Evolutionary conservation across 202 grass and related monocot genomes (phyloP).

Genomic region (Sporobolus alterniflorus): DNA sequence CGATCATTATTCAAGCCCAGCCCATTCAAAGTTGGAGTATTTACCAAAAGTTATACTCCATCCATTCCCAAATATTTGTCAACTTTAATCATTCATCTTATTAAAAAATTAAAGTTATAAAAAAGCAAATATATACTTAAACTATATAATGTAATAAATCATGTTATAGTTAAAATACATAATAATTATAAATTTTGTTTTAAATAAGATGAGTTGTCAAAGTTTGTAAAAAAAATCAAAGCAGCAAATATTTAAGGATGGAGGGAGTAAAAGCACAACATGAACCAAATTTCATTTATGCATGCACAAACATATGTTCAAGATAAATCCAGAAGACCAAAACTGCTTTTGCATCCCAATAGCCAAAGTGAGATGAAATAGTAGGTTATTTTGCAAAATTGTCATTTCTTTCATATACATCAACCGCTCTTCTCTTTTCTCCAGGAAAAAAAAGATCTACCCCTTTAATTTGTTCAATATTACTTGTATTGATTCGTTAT

Average conservation of each 20-base stretch:
- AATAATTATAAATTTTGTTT: no score
- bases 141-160: no score
- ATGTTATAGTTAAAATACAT: no score
- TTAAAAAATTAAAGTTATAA: no score
- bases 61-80: no score
- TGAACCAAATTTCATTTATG: not conserved
- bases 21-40: not conserved
- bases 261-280: not conserved
- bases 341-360: no score
- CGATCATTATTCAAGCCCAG: not conserved
- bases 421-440: not conserved
- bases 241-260: no score
- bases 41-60: not conserved
- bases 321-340: not conserved
- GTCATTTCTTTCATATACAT: not conserved
- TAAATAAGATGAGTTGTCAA: no score
- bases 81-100: no score
- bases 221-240: no score
- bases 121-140: no score
- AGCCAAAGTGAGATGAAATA: not conserved
- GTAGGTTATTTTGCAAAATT: not conserved
- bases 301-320: not conserved
- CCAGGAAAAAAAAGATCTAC: constrained; percentile 21
- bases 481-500: not conserved
- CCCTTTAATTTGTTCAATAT: not conserved